Conservation (phyloP, 441 rosid species). For the Hura crepitans region DNA sequence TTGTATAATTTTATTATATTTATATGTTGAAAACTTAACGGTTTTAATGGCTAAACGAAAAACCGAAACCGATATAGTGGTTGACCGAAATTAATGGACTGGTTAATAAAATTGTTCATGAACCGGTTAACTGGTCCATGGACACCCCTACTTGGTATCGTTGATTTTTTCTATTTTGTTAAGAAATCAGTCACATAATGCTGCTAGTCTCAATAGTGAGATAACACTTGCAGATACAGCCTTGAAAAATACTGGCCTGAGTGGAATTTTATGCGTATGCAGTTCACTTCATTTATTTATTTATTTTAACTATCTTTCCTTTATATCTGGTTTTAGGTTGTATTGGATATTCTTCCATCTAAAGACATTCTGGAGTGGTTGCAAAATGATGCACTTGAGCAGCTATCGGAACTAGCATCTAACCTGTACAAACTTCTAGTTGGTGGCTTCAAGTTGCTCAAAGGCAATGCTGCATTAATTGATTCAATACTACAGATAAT, state of each 20-base stretch:
- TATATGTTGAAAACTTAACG: too few species aligned
- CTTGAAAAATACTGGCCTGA: background rate
- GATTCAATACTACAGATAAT: conserved; percentile 48
- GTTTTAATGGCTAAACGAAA: too few species aligned
- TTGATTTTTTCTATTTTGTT: conserved; percentile 3
- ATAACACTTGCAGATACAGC: background rate
- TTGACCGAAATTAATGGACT: too few species aligned
- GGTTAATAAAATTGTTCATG: too few species aligned
- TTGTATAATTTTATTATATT: too few species aligned
- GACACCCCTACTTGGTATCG: too few species aligned
- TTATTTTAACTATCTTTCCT: conserved; percentile 3
- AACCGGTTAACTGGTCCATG: too few species aligned
- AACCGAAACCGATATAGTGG: too few species aligned
- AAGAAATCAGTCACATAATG: background rate
- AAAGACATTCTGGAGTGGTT: conserved; percentile 65
- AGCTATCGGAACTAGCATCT: conserved; percentile 62
- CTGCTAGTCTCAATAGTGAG: background rate
- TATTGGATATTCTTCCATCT: conserved; percentile 42
- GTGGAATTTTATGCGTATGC: background rate
- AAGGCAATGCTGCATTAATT: conserved; percentile 39
- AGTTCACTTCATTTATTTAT: background rate
- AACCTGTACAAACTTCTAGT: conserved; percentile 54
- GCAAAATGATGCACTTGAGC: conserved; percentile 69
- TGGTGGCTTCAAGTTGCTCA: conserved; percentile 41
- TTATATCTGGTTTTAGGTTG: conserved; percentile 43